Evolutionary conservation across 805 yeast genomes (phyloP).

Genomic region (Cyberlindnera samutprakarnensis): DNA sequence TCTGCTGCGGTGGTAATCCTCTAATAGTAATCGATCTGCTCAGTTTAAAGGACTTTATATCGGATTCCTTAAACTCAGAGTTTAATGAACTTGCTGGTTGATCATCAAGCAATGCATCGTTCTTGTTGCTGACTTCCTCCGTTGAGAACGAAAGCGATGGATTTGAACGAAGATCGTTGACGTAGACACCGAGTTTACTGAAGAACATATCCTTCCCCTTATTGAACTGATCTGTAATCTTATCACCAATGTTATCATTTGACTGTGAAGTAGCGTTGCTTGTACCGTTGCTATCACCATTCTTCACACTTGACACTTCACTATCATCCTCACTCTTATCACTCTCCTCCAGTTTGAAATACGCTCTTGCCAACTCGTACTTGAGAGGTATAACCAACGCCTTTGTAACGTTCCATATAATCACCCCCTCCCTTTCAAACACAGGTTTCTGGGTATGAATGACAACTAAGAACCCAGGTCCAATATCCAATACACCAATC

Average conservation of each 20-base stretch:
- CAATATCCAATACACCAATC: conserved; percentile 17
- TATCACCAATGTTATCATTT: no score
- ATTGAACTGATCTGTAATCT: conserved; percentile 8
- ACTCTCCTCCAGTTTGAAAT: conserved; percentile 6
- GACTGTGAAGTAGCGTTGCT: no score
- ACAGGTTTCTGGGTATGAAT: conserved; percentile 11
- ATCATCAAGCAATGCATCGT: conserved; percentile 6
- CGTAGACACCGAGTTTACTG: conserved; percentile 21
- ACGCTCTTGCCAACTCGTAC: conserved; percentile 12
- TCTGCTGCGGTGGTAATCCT: conserved; percentile 4
- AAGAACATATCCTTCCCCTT: conserved; percentile 16
- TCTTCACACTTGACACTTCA: not conserved
- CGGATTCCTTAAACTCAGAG: conserved; percentile 2
- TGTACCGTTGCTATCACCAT: no score
- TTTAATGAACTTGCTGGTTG: not conserved
- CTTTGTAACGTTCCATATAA: conserved; percentile 15
- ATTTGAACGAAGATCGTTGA: conserved; percentile 19
- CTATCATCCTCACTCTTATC: not conserved
- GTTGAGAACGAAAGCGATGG: conserved; percentile 18
- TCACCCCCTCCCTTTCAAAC: conserved; percentile 9
- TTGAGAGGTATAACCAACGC: conserved; percentile 18
- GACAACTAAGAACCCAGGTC: conserved; percentile 20
- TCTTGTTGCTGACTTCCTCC: conserved; percentile 6
- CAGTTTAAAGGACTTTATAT: conserved; percentile 13
- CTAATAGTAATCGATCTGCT: conserved; percentile 18